Conservation (phyloP, 352 stramenopile species). For the Albugo candida region DNA sequence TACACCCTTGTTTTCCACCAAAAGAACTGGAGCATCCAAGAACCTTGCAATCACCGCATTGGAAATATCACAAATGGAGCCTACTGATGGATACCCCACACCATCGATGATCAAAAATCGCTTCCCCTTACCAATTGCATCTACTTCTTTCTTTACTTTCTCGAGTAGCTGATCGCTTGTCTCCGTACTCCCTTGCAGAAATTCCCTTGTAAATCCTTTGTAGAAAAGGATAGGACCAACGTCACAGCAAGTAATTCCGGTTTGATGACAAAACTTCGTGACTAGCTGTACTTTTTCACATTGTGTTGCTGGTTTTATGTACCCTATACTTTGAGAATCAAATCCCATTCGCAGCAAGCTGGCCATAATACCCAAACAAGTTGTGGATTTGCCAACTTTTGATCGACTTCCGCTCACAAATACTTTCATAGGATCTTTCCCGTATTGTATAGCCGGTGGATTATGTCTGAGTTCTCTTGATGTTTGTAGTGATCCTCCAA, state of each 20-base stretch:
- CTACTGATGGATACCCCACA: slow-evolving; percentile 89
- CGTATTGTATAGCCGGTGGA: no score
- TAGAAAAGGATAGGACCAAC: slow-evolving; percentile 94
- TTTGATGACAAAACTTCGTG: slow-evolving; percentile 78
- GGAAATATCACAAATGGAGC: slow-evolving; percentile 62
- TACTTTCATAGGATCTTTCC: slow-evolving; percentile 18
- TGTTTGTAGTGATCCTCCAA: no score
- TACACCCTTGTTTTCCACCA: slow-evolving; percentile 92
- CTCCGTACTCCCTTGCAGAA: slow-evolving; percentile 83
- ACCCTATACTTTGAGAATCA: slow-evolving; percentile 68
- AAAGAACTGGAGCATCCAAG: slow-evolving; percentile 68
- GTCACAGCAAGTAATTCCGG: slow-evolving; percentile 73
- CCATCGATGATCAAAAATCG: slow-evolving; percentile 91
- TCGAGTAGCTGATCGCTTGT: slow-evolving; percentile 65
- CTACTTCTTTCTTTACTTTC: slow-evolving; percentile 68
- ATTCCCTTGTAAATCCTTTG: slow-evolving; percentile 92
- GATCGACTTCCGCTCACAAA: slow-evolving; percentile 65
- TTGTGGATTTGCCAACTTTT: slow-evolving; percentile 92
- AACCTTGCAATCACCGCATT: slow-evolving; percentile 47
- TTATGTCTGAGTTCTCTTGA: no score
- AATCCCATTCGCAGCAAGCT: slow-evolving; percentile 62
- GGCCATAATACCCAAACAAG: slow-evolving; percentile 88
- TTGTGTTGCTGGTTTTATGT: slow-evolving; percentile 98
- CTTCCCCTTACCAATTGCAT: slow-evolving; percentile 74
- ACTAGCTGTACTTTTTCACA: slow-evolving; percentile 91